phyloP scores from a whole-genome alignment of 2,329 filamentous ascomycete species.

The Fusarium temperatum region DNA sequence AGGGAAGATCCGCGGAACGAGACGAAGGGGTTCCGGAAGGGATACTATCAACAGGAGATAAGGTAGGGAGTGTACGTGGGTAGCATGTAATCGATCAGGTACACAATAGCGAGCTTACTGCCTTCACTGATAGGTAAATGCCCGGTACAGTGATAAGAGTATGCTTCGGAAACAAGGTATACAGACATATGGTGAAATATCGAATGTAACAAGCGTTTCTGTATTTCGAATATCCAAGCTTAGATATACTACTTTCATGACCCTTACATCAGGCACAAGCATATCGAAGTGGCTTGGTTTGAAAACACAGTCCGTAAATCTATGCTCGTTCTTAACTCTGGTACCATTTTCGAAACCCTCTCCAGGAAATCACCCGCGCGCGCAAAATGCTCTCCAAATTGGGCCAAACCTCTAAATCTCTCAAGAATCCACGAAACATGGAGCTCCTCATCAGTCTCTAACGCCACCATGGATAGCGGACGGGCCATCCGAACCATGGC shows the following conservation, averaged over 20 bases:
- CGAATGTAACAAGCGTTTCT: too few relatives aligned
- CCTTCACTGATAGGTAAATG: not conserved
- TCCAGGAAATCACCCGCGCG: not conserved
- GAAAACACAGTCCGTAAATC: not conserved
- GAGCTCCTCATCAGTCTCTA: not conserved
- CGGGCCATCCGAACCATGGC: not conserved
- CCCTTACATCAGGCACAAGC: not conserved
- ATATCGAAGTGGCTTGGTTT: not conserved
- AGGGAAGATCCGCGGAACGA: not conserved
- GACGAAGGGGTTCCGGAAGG: too few relatives aligned
- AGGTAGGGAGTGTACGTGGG: not conserved
- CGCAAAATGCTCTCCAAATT: not conserved
- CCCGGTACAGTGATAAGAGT: not conserved
- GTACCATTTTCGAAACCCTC: not conserved
- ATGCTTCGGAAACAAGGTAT: not conserved
- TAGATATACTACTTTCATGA: rapidly evolving
- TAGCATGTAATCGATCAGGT: not conserved
- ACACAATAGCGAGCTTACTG: not conserved
- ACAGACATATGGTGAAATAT: rapidly evolving
- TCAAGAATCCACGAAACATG: not conserved
- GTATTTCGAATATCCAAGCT: rapidly evolving
- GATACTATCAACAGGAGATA: not conserved
- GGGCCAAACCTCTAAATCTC: not conserved
- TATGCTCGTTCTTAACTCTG: not conserved
- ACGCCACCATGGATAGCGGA: not conserved